Evolutionary conservation across 2,329 filamentous ascomycete genomes (phyloP).

Genomic region (Lasiodiplodia hormozganensis): DNA sequence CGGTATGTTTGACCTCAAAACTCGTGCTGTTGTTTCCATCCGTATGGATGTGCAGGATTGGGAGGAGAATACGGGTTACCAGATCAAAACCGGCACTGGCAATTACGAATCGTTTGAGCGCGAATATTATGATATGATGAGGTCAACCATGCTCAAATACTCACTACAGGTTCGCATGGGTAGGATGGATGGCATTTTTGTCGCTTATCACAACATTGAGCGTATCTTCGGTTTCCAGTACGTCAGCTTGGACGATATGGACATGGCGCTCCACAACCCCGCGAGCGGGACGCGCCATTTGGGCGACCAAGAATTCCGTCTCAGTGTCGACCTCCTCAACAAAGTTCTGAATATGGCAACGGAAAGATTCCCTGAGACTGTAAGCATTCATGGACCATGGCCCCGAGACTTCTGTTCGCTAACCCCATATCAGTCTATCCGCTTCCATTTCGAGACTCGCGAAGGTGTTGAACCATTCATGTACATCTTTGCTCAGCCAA

Average conservation of each 20-base stretch:
- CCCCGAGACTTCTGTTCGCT: conserved; percentile 16
- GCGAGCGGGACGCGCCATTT: conserved; percentile 48
- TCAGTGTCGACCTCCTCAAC: conserved; percentile 81
- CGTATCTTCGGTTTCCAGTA: conserved; percentile 99
- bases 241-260: conserved; percentile 84
- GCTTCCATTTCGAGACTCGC: conserved; percentile 83
- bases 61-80: conserved; percentile 81
- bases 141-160: conserved; percentile 94
- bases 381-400: conserved; percentile 34
- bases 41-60: conserved; percentile 82
- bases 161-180: conserved; percentile 96
- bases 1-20: conserved; percentile 97
- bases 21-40: conserved; percentile 86
- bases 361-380: conserved; percentile 72
- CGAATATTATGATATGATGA: conserved; percentile 96
- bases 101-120: conserved; percentile 91
- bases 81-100: conserved; percentile 78
- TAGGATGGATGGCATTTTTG: conserved; percentile 97
- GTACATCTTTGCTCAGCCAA: conserved; percentile 89
- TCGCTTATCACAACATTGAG: conserved; percentile 93
- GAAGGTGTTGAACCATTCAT: conserved; percentile 69
- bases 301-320: conserved; percentile 84
- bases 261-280: conserved; percentile 79
- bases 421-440: conserved; percentile 63
- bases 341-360: conserved; percentile 79